Evolutionary conservation across 1,284 basidiomycete species (phyloP).

Genomic region (Waitea zeae): DNA sequence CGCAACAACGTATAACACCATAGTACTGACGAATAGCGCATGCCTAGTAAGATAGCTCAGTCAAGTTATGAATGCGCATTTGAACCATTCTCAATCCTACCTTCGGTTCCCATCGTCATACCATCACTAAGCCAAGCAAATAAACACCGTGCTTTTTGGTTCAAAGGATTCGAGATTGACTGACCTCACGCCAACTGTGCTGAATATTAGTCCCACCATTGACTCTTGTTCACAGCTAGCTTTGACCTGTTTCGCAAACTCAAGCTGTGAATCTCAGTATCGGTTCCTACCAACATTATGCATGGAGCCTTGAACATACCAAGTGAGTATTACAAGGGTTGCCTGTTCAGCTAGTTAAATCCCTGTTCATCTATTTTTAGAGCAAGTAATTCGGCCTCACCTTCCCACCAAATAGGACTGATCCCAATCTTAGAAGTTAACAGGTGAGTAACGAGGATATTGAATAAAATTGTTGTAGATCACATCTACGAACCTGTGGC

Average conservation of each 20-base stretch:
- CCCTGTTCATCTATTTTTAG: neutral
- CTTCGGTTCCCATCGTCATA: conserved; percentile 73
- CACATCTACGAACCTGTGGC: conserved; percentile 36
- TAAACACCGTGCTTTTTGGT: neutral
- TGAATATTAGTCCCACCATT: conserved; percentile 63
- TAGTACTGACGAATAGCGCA: conserved; percentile 74
- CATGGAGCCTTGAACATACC: conserved; percentile 19
- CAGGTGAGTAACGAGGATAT: too few relatives aligned
- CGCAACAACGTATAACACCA: conserved; percentile 12
- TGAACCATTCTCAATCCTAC: conserved; percentile 19
- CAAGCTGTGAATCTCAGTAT: conserved; percentile 29
- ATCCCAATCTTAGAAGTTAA: conserved; percentile 66
- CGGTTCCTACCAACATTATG: neutral
- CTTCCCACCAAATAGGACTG: conserved; percentile 79
- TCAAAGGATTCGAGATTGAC: neutral
- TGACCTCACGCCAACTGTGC: conserved; percentile 67
- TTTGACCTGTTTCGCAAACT: conserved; percentile 59
- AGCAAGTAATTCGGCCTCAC: conserved; percentile 22
- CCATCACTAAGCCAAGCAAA: conserved; percentile 63
- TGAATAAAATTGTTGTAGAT: neutral
- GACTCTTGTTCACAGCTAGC: conserved; percentile 62
- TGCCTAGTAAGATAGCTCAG: too few relatives aligned
- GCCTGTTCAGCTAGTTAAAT: conserved; percentile 20
- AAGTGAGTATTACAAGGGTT: conserved; percentile 75
- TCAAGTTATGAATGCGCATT: too few relatives aligned